Evolutionary conservation across 129 eudicot genomes (phyloP).

Genomic region (Sambucus nigra): DNA sequence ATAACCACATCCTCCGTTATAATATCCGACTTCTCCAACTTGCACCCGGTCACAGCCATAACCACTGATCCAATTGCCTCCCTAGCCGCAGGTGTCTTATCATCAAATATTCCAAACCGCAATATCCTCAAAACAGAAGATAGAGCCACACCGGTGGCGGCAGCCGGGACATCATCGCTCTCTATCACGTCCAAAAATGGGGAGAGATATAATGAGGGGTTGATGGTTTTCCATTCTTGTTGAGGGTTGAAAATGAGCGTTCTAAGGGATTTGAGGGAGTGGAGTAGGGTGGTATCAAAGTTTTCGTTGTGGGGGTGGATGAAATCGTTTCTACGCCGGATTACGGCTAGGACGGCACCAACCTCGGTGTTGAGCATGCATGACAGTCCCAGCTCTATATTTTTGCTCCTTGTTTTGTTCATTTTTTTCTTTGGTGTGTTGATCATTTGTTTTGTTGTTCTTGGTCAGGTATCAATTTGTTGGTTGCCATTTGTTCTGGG

Average conservation of each 20-base stretch:
- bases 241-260: slow-evolving; percentile 59
- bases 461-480: too few species aligned
- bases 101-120: slow-evolving; percentile 43
- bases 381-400: slow-evolving; percentile 60
- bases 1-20: slow-evolving; percentile 49
- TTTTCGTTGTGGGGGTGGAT: slow-evolving; percentile 32
- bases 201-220: slow-evolving; percentile 59
- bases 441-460: too few species aligned
- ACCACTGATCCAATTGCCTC: slow-evolving; percentile 47
- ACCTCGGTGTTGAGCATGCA: slow-evolving; percentile 87
- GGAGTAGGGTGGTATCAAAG: slow-evolving; percentile 30
- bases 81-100: slow-evolving; percentile 58
- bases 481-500: too few species aligned
- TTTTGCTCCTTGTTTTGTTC: slow-evolving; percentile 13
- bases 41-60: slow-evolving; percentile 56
- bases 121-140: slow-evolving; percentile 58
- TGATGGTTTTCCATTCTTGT: slow-evolving; percentile 58
- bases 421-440: slow-evolving; percentile 8
- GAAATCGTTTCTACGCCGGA: slow-evolving; percentile 45
- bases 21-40: slow-evolving; percentile 61
- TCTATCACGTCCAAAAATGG: slow-evolving; percentile 79
- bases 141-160: slow-evolving; percentile 73
- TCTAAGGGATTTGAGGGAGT: slow-evolving; percentile 56
- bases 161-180: slow-evolving; percentile 70
- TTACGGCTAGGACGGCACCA: slow-evolving; percentile 72